Base-by-base conservation (phyloP, 2,329 filamentous ascomycete species). In the Alternaria novae-zelandiae region DNA sequence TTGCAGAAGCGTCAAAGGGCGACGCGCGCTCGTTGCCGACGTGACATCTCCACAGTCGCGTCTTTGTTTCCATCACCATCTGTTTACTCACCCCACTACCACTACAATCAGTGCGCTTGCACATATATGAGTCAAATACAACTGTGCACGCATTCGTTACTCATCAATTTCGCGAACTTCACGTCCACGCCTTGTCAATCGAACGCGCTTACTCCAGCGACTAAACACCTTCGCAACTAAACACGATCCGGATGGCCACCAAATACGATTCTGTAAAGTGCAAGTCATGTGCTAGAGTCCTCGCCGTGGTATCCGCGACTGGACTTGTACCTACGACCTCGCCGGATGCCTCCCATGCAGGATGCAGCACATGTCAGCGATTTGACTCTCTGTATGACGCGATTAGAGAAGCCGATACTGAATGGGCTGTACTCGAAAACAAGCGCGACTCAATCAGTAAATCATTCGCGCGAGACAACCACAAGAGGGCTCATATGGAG, bases 311-410 rank as follows among this genome's bases (percentile, higher is more conserved):
- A 9, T 64, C 66, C 5, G 43, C 62, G 1, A 53, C 60, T 3
- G 71, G 71, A 3, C 62, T 70, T 15, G 36, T 32, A 17, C 61
- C 66, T 12, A 21, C 45, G 26, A 58, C 15, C 10, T 57, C 53
- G 21, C 11, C 58, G 15, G 58, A 53, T 2, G 44, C 44, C 17
- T 36, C 49, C 7, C 28, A 47, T 10, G 45, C 58, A 23, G 58
- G 56, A 26, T 76, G 74, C 41, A 58, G 66, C 44, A 65, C 63
- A 28, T 76, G 74, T 51, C 28, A 59, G 28, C 64, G 53, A 15
- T 71, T 74, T 26, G 56, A 63, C 26, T 41, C 55, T 41, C 61
- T 73, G 11, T 65, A 66, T 32, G 60, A 55, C n/a, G 66, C 57
- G 12, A 61, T 68, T 36, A 55, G 66, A 25, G 41, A 54, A 28